Conservation (phyloP, 2,329 filamentous ascomycete species). For the Colletotrichum kahawae region DNA sequence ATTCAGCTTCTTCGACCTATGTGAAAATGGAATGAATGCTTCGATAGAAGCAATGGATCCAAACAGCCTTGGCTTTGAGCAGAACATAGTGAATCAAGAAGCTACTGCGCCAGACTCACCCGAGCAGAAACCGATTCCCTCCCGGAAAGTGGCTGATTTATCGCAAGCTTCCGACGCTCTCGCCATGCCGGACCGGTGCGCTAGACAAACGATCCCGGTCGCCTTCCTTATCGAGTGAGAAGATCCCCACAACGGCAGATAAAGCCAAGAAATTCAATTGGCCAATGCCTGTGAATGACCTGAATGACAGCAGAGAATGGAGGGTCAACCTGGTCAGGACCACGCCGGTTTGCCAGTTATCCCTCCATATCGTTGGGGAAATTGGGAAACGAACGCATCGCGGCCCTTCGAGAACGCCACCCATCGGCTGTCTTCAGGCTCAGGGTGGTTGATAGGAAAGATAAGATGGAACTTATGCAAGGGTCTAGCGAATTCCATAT, state of each 20-base stretch:
- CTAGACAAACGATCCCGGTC: background rate
- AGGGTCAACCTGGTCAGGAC: background rate
- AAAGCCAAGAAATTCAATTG: constrained; percentile 7
- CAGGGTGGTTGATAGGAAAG: background rate
- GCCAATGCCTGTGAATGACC: background rate
- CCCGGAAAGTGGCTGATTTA: background rate
- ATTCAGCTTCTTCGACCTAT: background rate
- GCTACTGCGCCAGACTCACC: background rate
- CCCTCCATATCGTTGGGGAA: background rate
- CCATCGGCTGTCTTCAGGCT: background rate
- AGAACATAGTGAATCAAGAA: no score
- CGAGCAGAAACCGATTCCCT: background rate
- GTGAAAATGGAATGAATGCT: no score
- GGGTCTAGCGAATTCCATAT: background rate
- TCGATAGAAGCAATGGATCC: background rate
- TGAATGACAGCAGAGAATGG: background rate
- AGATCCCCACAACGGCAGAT: constrained; percentile 8
- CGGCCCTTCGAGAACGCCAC: background rate
- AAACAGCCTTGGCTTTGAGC: no score
- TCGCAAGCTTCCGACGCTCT: background rate
- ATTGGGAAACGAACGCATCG: background rate
- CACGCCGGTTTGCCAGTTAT: background rate
- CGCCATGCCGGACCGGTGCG: background rate
- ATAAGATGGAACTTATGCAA: background rate
- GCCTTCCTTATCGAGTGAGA: background rate